These are phyloP conservation scores for Cryphonectria parasitica DNA, from an alignment of 2,329 filamentous ascomycete species.

Conservation along the genomic window DNA sequence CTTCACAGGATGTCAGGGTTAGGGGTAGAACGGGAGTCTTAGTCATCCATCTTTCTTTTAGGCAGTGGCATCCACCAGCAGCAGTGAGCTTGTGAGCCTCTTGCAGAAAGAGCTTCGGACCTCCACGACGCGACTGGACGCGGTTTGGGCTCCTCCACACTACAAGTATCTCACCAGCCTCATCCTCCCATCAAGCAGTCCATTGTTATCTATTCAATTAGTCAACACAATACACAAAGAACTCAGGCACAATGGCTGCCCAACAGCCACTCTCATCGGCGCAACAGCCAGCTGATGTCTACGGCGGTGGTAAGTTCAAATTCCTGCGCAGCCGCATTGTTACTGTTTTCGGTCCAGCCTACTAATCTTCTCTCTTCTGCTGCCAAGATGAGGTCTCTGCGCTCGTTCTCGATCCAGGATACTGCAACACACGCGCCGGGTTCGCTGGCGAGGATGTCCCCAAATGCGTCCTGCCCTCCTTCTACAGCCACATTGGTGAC, in stretches of 20 bases:
- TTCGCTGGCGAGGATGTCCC: conserved; percentile 98
- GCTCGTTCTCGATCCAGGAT: conserved; percentile 93
- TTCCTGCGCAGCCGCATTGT: conserved; percentile 27
- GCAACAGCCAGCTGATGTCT: conserved; percentile 64
- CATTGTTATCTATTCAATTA: background rate
- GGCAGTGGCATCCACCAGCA: conserved; percentile 4
- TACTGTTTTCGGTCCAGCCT: conserved; percentile 41
- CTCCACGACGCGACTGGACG: conserved; percentile 10
- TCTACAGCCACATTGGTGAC: conserved; percentile 71
- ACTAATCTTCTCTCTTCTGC: background rate
- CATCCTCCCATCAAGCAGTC: background rate
- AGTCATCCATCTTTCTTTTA: conserved; percentile 1
- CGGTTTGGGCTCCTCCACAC: conserved; percentile 15
- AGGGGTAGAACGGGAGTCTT: background rate
- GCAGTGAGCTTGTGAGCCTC: conserved; percentile 7
- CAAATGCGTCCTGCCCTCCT: conserved; percentile 89
- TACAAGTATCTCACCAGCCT: conserved; percentile 20
- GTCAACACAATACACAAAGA: conserved; percentile 26
- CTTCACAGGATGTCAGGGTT: conserved; percentile 9
- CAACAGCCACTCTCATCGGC: conserved; percentile 58
- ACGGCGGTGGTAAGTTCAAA: conserved; percentile 59
- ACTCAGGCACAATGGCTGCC: conserved; percentile 50
- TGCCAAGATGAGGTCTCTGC: conserved; percentile 87
- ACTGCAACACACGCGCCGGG: conserved; percentile 86
- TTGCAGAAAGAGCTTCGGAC: conserved; percentile 9